Percentiles rank a stretch among this genome's conserved stretches.
These are phyloP conservation scores for Lactarius sanguifluus DNA, from an alignment of 768 basidiomycete species.

Conservation along the genomic window DNA sequence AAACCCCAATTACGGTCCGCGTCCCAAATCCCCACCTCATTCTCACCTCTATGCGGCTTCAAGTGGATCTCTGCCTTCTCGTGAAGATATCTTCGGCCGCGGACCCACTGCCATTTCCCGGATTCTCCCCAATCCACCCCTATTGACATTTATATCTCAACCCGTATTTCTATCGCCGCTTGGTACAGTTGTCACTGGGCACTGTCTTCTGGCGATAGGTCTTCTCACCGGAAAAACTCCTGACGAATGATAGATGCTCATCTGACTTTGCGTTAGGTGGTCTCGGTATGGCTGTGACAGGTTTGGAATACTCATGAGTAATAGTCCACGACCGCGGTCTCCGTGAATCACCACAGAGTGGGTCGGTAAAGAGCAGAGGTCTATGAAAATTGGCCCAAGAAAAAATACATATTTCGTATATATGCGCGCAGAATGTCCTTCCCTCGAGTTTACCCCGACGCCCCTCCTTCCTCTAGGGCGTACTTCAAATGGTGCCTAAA, in stretches of 20 bases:
- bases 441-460: neutral
- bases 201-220: neutral
- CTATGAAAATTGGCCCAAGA: neutral
- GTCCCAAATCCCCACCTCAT: too few relatives aligned
- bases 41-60: too few relatives aligned
- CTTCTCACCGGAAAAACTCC: neutral
- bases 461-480: neutral
- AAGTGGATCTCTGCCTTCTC: too few relatives aligned
- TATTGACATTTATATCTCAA: neutral
- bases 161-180: neutral
- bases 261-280: neutral
- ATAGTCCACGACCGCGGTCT: neutral
- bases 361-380: neutral
- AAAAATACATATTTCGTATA: neutral
- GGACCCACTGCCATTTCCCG: too few relatives aligned
- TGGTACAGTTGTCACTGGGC: neutral
- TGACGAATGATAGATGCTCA: neutral
- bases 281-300: neutral
- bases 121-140: neutral
- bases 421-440: neutral
- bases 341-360: neutral
- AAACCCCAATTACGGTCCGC: too few relatives aligned
- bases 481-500: slow-evolving; percentile 11
- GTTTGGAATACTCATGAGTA: neutral
- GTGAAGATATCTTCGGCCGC: too few relatives aligned